phyloP scores from a whole-genome alignment of 345 rosid species.

The Pseudoturritis turrita region DNA sequence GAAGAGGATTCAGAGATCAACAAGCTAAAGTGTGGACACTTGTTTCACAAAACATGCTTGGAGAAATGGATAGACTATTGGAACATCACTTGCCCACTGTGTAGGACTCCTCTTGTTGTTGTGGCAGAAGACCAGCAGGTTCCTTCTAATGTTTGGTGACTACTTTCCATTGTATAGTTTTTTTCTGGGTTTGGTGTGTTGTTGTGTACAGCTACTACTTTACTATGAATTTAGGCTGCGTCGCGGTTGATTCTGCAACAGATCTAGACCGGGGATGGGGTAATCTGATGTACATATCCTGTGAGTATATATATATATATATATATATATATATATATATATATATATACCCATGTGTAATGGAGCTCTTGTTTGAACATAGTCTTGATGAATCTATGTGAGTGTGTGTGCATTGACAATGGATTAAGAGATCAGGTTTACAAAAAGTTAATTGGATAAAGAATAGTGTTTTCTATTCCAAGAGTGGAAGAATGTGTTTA shows the following conservation, averaged over 20 bases:
- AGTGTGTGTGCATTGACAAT: not conserved
- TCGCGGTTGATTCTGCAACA: conserved; percentile 22
- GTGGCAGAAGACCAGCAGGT: conserved; percentile 49
- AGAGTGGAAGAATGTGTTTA: not conserved
- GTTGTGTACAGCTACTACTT: conserved; percentile 25
- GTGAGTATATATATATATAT: conserved; percentile 23
- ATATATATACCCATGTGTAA: conserved; percentile 23
- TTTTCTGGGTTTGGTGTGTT: conserved; percentile 12
- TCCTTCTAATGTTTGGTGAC: conserved; percentile 46
- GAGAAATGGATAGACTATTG: conserved; percentile 77
- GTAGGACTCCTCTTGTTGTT: conserved; percentile 55
- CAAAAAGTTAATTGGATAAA: not conserved
- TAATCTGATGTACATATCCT: conserved; percentile 24
- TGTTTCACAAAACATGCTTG: conserved; percentile 67
- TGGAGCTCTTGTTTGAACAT: conserved; percentile 12
- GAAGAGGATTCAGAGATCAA: conserved; percentile 63
- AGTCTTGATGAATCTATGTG: conserved; percentile 10
- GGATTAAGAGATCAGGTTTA: not conserved
- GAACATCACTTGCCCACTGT: conserved; percentile 72
- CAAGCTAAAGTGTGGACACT: conserved; percentile 58
- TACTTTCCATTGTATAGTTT: conserved; percentile 10
- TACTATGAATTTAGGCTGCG: conserved; percentile 26
- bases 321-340: conserved; percentile 22
- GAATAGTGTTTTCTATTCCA: not conserved
- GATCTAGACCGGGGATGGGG: conserved; percentile 30